Evolutionary conservation across 2,329 filamentous ascomycete genomes (phyloP).

Genomic region (Beauveria sp.): DNA sequence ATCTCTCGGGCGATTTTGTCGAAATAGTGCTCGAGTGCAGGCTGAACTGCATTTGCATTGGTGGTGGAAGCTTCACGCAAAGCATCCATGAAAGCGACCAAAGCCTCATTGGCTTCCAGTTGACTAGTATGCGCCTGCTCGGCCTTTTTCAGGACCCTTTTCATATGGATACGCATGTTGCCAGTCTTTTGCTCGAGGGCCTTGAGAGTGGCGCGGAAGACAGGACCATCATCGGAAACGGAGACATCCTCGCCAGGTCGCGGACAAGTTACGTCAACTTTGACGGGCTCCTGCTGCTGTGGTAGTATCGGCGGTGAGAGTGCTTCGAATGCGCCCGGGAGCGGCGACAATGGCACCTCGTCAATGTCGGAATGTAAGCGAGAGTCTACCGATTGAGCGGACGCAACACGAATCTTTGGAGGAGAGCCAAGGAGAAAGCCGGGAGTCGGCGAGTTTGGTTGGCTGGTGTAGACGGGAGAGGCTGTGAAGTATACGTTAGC

Average conservation of each 20-base stretch:
- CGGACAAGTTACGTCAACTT: conserved; percentile 80
- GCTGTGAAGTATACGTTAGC: conserved; percentile 28
- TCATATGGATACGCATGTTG: conserved; percentile 89
- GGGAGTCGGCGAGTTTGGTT: conserved; percentile 61
- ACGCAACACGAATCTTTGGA: conserved; percentile 74
- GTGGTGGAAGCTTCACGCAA: conserved; percentile 81
- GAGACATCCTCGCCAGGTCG: conserved; percentile 80
- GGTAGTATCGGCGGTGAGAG: conserved; percentile 20
- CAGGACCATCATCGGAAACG: conserved; percentile 81
- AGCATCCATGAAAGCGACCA: conserved; percentile 74
- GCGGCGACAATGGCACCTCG: conserved; percentile 46
- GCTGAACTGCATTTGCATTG: conserved; percentile 94
- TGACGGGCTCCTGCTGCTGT: conserved; percentile 48
- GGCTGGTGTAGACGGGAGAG: conserved; percentile 36
- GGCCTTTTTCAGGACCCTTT: conserved; percentile 90
- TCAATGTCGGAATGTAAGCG: conserved; percentile 68
- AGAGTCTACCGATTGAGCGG: conserved; percentile 78
- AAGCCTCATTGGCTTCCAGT: conserved; percentile 75
- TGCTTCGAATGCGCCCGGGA: conserved; percentile 31
- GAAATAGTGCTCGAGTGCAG: conserved; percentile 95
- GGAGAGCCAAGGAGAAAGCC: conserved; percentile 66
- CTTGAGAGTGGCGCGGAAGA: conserved; percentile 96
- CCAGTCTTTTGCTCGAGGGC: conserved; percentile 93
- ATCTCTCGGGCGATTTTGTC: conserved; percentile 94
- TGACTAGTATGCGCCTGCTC: conserved; percentile 80